A percentile compares a stretch with the other conserved stretches of the same genome.
Evolutionary conservation across 202 grass and related monocot genomes (phyloP).

Genomic region (Sporobolus alterniflorus): DNA sequence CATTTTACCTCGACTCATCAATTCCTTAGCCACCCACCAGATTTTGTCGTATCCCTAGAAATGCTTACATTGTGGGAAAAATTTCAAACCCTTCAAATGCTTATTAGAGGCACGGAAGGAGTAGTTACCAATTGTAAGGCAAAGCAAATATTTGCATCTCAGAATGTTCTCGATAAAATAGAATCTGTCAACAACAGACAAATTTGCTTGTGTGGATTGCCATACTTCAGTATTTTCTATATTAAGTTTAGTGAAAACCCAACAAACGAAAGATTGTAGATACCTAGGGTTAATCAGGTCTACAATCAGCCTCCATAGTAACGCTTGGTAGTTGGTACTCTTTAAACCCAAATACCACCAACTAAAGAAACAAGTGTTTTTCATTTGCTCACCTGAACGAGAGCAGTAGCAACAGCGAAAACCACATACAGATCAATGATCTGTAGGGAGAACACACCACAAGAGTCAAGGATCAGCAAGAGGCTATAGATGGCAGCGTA

Average conservation of each 20-base stretch:
- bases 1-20: too few species aligned
- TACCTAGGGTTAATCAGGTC: not conserved
- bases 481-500: too few species aligned
- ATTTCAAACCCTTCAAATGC: too few species aligned
- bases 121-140: not conserved
- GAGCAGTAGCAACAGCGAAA: conserved; percentile 68
- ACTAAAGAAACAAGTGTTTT: not conserved
- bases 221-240: not conserved
- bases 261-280: not conserved
- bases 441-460: too few species aligned
- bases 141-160: not conserved
- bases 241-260: not conserved
- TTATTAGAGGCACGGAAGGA: too few species aligned
- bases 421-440: too few species aligned
- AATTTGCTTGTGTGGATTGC: not conserved
- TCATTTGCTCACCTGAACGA: conserved; percentile 62
- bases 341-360: not conserved
- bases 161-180: not conserved
- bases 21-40: too few species aligned
- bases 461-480: too few species aligned
- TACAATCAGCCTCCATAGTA: not conserved
- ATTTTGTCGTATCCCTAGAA: too few species aligned
- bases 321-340: not conserved
- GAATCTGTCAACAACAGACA: not conserved
- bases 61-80: too few species aligned